phyloP scores from a whole-genome alignment of 2,329 filamentous ascomycete species.

The Fusarium nodosum region DNA sequence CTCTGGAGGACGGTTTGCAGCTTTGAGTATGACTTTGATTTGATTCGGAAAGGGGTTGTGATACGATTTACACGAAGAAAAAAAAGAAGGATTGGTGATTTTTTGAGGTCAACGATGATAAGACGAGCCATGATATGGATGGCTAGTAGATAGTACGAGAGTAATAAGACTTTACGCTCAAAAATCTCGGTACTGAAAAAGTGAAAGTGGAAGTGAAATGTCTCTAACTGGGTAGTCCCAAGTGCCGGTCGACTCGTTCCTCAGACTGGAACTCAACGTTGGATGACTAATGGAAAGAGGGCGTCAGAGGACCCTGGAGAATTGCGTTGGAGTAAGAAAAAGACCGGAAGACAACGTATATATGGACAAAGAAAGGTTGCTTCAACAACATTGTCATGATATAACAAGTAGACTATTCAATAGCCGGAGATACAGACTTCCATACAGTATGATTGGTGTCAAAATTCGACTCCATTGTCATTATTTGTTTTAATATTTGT shows the following conservation, averaged over 20 bases:
- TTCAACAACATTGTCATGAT: background rate
- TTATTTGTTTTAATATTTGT: background rate
- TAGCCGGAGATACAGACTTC: background rate
- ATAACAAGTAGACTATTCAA: no score
- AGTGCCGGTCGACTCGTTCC: background rate
- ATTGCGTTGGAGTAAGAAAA: slow-evolving; percentile 1
- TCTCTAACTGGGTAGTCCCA: background rate
- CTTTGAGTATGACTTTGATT: slow-evolving; percentile 50
- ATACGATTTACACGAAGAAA: slow-evolving; percentile 45
- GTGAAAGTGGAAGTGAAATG: slow-evolving; percentile 17
- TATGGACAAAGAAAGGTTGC: accelerated
- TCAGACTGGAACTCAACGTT: slow-evolving; percentile 24
- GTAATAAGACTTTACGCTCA: slow-evolving; percentile 44
- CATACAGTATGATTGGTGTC: no score
- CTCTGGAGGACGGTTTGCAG: slow-evolving; percentile 49
- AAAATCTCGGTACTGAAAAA: background rate
- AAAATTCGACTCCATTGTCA: no score
- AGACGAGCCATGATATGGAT: slow-evolving; percentile 38
- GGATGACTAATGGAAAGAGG: slow-evolving; percentile 37
- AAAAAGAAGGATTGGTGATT: slow-evolving; percentile 49
- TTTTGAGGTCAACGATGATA: slow-evolving; percentile 42
- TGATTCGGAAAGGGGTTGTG: slow-evolving; percentile 48
- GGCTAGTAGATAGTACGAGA: slow-evolving; percentile 46
- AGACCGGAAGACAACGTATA: background rate
- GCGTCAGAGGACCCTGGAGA: slow-evolving; percentile 14